Base-by-base conservation (phyloP, 106 monocot genomes). In the Dendrobium chrysotoxum region DNA sequence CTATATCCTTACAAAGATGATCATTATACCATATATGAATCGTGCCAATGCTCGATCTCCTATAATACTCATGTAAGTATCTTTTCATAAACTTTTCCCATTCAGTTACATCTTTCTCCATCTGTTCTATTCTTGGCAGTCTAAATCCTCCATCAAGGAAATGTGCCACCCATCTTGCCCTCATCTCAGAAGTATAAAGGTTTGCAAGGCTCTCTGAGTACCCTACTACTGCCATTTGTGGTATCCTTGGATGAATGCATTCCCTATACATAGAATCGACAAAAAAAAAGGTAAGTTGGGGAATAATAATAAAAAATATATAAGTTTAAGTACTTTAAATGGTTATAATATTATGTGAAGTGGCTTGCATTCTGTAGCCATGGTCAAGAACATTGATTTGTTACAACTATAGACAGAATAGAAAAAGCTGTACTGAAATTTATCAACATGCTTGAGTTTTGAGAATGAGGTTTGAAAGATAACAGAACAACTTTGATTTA, bases 191-290 rank as follows among this genome's bases (percentile, higher is more conserved):
- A 21, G 86, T 88, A 79, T 75, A 82, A 7, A 94, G 64, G 46
- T 91, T 91, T 2, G 86, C 9, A 1, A 83, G 2, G 79, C 94
- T 91, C 61, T 91, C 86, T 0, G 88, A 90, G 67, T 88, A 88
- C 1, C 94, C 94, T 23, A 94, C n/a, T 4, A 94, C 78, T 8
- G 91, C 89, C 46, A 94, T 45, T 66, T 92, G 91, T 25, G 91
- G 91, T 5, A 94, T 90, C 38, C 83, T 50, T n/a, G 94, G 94
- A 58, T 91, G 91, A 18, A 94, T 85, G 83, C 84, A 85, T 45
- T 89, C 89, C 85, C 89, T 93, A 79, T 26, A 7, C 35, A 12
- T 46, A 1, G 11, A 13, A 21, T 40, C 1, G 5, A 35, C 15
- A 1, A 7, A 79, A 61, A 6, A 35, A 61, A 6, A 40, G 11